Conservation (phyloP, 2,329 filamentous ascomycete genomes). For the Coleophoma cylindrospora region DNA sequence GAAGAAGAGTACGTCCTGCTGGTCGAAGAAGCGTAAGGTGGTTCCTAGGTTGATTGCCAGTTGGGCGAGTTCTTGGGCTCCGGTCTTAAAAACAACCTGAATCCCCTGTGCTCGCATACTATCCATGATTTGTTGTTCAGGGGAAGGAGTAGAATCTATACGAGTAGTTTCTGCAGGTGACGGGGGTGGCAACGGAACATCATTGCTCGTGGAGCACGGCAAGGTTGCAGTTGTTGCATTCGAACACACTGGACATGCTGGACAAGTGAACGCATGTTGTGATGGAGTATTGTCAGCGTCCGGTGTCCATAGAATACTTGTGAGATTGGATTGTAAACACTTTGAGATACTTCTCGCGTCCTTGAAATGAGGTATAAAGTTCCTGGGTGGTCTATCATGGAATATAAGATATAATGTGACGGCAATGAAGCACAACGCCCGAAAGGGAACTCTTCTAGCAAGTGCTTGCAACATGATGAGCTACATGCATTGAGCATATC, state of each 20-base stretch:
- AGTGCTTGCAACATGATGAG: not conserved
- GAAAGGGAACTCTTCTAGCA: not conserved
- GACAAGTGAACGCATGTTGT: not conserved
- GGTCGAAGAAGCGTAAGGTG: conserved; percentile 39
- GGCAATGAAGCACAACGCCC: not conserved
- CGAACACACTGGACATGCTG: not conserved
- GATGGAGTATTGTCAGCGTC: no score
- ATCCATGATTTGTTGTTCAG: conserved; percentile 7
- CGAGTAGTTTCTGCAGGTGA: not conserved
- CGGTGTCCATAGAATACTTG: no score
- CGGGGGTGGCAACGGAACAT: not conserved
- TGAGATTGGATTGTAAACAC: not conserved
- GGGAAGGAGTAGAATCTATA: not conserved
- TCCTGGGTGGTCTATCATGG: not conserved
- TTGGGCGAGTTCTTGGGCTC: conserved; percentile 46
- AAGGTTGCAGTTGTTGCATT: not conserved
- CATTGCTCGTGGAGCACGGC: not conserved
- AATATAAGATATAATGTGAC: not conserved
- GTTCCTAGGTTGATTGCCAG: conserved; percentile 51
- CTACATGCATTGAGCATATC: no score
- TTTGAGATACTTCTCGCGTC: not conserved
- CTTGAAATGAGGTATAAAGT: not conserved
- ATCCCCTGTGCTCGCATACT: conserved; percentile 10
- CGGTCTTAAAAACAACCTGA: conserved; percentile 49
- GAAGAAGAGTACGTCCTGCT: conserved; percentile 47